A percentile compares a stretch with the other conserved stretches of the same genome.
Evolutionary conservation across 805 yeast species (phyloP).

Genomic region (Tetrapisispora arboricola): DNA sequence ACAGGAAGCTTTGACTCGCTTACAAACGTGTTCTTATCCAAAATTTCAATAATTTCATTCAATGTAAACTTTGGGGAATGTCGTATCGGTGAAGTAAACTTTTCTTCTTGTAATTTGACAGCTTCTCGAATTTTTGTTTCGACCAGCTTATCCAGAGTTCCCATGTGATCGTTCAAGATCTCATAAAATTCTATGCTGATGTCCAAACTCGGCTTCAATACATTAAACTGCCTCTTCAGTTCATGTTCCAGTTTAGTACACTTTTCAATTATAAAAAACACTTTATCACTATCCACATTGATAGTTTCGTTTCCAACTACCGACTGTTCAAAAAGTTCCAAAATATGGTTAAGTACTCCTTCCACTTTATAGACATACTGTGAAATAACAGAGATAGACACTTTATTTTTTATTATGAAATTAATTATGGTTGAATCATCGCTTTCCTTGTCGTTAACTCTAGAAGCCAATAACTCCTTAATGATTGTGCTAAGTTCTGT

Average conservation of each 20-base stretch:
- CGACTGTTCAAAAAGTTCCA: conserved; percentile 29
- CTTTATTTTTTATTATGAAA: background rate
- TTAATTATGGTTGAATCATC: background rate
- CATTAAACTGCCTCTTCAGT: conserved; percentile 23
- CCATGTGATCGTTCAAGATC: conserved; percentile 32
- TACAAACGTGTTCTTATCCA: conserved; percentile 19
- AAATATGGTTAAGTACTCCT: conserved; percentile 6
- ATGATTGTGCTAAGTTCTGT: background rate
- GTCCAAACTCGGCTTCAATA: conserved; percentile 32
- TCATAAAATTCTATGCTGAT: conserved; percentile 37
- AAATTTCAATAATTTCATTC: conserved; percentile 26
- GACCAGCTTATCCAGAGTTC: conserved; percentile 34
- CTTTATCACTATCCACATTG: conserved; percentile 6
- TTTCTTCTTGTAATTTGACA: conserved; percentile 30
- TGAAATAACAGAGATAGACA: background rate
- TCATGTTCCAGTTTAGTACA: conserved; percentile 25
- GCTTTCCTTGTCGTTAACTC: background rate
- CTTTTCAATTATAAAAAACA: conserved; percentile 27
- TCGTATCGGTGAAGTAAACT: conserved; percentile 33
- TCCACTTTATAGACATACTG: background rate
- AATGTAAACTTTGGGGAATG: conserved; percentile 31
- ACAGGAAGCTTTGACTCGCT: conserved; percentile 32
- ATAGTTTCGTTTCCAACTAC: conserved; percentile 10
- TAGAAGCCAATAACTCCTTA: background rate
- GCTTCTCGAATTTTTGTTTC: conserved; percentile 29